phyloP scores from a whole-genome alignment of 2,329 filamentous ascomycete species.

The Fusarium chuoi region DNA sequence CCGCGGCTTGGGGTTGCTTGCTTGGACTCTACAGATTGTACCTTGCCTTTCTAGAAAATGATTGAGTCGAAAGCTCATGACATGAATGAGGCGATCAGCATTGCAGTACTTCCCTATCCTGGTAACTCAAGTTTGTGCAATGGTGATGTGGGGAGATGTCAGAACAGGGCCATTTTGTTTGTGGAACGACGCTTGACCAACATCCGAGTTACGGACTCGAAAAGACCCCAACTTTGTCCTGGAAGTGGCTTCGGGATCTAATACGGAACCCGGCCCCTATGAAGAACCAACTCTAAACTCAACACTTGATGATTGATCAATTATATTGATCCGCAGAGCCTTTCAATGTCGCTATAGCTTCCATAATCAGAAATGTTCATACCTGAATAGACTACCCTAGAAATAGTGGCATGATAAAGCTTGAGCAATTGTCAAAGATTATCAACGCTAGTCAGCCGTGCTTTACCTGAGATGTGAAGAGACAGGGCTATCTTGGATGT shows the following conservation, averaged over 20 bases:
- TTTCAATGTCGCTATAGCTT: neutral
- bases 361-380: neutral
- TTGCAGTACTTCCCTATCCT: neutral
- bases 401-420: neutral
- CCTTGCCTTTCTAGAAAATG: neutral
- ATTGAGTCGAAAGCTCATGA: neutral
- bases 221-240: neutral
- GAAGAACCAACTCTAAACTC: neutral
- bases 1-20: neutral
- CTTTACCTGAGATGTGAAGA: neutral
- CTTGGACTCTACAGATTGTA: neutral
- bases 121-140: neutral
- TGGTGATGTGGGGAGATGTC: conserved; percentile 2
- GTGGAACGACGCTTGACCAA: conserved; percentile 5
- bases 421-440: neutral
- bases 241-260: conserved; percentile 25
- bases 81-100: conserved; percentile 8
- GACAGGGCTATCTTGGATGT: neutral
- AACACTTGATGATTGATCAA: neutral
- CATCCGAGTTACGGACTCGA: neutral
- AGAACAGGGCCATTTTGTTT: neutral
- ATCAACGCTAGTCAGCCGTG: neutral
- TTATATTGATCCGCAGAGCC: neutral
- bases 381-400: neutral
- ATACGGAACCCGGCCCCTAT: neutral